Conservation (phyloP, 1,284 basidiomycete species). For the Leccinum griseonigrum region DNA sequence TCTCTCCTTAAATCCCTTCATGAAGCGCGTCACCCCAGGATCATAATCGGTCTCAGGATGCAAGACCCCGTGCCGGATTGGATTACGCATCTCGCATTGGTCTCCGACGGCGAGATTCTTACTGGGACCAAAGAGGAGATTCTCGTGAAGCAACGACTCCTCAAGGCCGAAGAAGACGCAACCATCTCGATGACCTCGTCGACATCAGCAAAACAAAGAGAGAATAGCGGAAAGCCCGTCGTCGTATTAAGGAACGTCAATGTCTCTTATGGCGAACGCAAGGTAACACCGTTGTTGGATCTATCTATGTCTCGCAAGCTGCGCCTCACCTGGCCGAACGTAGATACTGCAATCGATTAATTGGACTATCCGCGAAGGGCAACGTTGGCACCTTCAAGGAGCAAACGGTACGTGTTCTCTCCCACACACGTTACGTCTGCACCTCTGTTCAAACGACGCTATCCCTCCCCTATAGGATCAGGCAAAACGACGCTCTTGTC, state of each 20-base stretch:
- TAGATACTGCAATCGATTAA: slow-evolving; percentile 73
- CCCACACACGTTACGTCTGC: not conserved
- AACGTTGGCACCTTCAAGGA: slow-evolving; percentile 87
- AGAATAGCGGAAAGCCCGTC: slow-evolving; percentile 23
- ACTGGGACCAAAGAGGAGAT: slow-evolving; percentile 46
- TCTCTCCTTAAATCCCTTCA: slow-evolving; percentile 63
- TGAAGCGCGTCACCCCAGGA: slow-evolving; percentile 44
- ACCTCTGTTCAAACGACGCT: not conserved
- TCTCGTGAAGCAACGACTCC: slow-evolving; percentile 22
- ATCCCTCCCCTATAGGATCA: slow-evolving; percentile 54
- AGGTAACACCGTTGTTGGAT: slow-evolving; percentile 39
- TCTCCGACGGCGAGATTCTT: slow-evolving; percentile 48
- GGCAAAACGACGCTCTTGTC: slow-evolving; percentile 97
- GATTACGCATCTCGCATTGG: slow-evolving; percentile 73
- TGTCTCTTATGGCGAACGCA: slow-evolving; percentile 69
- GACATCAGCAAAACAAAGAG: not conserved
- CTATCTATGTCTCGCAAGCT: not conserved
- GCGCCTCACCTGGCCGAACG: not conserved
- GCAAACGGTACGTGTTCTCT: slow-evolving; percentile 61
- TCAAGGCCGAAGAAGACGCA: slow-evolving; percentile 3
- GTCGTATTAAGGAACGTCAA: slow-evolving; percentile 60
- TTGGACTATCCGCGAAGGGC: slow-evolving; percentile 79
- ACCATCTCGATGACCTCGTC: not conserved
- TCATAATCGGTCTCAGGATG: slow-evolving; percentile 79
- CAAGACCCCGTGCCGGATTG: slow-evolving; percentile 84